Base-by-base conservation (phyloP, 2,329 filamentous ascomycete species). In the Penicillium brasilianum region DNA sequence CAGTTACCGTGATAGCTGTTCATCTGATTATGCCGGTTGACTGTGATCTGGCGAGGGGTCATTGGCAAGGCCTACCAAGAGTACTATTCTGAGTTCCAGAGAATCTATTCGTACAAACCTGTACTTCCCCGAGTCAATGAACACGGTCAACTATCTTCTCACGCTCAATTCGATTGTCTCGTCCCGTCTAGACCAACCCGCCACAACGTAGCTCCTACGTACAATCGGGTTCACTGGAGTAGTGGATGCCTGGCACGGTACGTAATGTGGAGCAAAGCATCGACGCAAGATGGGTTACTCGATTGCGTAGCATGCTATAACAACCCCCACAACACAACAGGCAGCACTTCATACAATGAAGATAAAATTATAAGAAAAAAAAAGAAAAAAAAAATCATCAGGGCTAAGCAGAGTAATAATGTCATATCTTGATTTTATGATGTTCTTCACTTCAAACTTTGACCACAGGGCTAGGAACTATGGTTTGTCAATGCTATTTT, bases 241-340 rank as follows among this genome's bases (percentile, higher is more conserved):
- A 22, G n/a, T 36, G 4, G n/a, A n/a, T n/a, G n/a, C n/a, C n/a
- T n/a, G n/a, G n/a, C n/a, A n/a, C n/a, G n/a, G n/a, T 20, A 46
- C 43, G 16, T 22, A 46, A 16, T 48, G 16, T 48, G 44, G 25
- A 48, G 10, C n/a, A n/a, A 18, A n/a, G 8, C 43, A 8, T 44
- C 41, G 18, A 57, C 46, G 37, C 55, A 59, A 46, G 34, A 44
- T 36, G 5, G n/a, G 9, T 55, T 39, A 25, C 48, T 20, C 20
- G 50, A 53, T 53, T 53, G 34, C 34, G 50, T 50, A 34, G 30
- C n/a, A 34, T 22, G 30, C 30, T 50, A 50, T 50, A 6, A 28
- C 25, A 28, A 28, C 25, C 3, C 3, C 25, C 25, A 34, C 34
- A 28, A 14, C 28, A 32, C 4, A 34, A n/a, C 16, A 30, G 14